Percentiles rank a stretch among this genome's conserved stretches.
phyloP scores from a whole-genome alignment of 768 basidiomycete genomes.

The Mycena sanguinolenta region DNA sequence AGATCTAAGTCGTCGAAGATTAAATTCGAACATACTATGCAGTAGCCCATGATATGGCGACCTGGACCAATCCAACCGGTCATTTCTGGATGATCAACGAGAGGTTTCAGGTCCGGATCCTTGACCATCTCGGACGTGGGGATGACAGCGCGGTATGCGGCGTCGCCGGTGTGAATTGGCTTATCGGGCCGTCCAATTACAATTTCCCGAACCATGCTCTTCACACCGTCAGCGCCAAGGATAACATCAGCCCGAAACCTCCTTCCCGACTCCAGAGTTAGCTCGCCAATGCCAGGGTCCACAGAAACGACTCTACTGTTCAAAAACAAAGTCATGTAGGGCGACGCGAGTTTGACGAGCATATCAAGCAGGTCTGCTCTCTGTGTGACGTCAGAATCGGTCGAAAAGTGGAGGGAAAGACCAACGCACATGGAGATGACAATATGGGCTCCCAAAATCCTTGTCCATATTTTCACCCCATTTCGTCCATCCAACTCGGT shows the following conservation, averaged over 20 bases:
- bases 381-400: slow-evolving; percentile 41
- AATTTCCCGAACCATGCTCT: slow-evolving; percentile 63
- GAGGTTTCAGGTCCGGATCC: slow-evolving; percentile 64
- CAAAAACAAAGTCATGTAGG: slow-evolving; percentile 53
- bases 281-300: slow-evolving; percentile 39
- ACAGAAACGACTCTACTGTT: slow-evolving; percentile 51
- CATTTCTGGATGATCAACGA: too few relatives aligned
- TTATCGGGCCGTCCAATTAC: slow-evolving; percentile 60
- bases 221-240: slow-evolving; percentile 65
- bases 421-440: slow-evolving; percentile 49
- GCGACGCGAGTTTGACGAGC: slow-evolving; percentile 52
- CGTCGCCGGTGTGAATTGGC: slow-evolving; percentile 70
- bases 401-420: background rate
- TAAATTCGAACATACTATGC: slow-evolving; percentile 44
- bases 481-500: slow-evolving; percentile 46
- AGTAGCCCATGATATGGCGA: slow-evolving; percentile 53
- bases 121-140: slow-evolving; percentile 58
- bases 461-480: slow-evolving; percentile 46
- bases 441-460: slow-evolving; percentile 50
- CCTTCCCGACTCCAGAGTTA: slow-evolving; percentile 59
- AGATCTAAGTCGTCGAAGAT: background rate
- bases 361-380: slow-evolving; percentile 64
- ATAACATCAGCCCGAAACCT: slow-evolving; percentile 59
- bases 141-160: slow-evolving; percentile 71
- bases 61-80: slow-evolving; percentile 73